These are phyloP conservation scores for Podaxis mareebaensis DNA, from an alignment of 768 basidiomycete genomes.

Conservation along the genomic window DNA sequence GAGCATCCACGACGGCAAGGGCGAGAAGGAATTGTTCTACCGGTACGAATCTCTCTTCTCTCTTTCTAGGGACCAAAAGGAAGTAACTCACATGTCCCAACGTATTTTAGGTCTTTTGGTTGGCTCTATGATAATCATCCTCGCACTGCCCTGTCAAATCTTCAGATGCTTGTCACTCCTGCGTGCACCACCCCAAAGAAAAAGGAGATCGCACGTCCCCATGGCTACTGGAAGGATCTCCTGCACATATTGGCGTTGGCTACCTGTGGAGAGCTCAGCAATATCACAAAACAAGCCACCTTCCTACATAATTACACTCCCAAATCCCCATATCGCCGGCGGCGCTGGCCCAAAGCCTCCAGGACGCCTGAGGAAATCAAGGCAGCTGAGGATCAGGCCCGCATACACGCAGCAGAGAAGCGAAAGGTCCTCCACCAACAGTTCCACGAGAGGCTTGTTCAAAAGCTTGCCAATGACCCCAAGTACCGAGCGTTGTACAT, in stretches of 20 bases:
- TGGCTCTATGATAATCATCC: slow-evolving; percentile 74
- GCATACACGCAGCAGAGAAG: slow-evolving; percentile 22
- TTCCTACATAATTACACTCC: slow-evolving; percentile 32
- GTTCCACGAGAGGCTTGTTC: slow-evolving; percentile 36
- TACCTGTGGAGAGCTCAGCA: slow-evolving; percentile 48
- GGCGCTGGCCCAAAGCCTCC: neutral
- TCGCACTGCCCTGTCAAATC: slow-evolving; percentile 65
- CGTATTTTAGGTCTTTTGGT: slow-evolving; percentile 47
- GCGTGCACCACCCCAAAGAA: slow-evolving; percentile 40
- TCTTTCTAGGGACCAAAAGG: neutral
- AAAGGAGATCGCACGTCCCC: slow-evolving; percentile 32
- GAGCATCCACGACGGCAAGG: slow-evolving; percentile 72
- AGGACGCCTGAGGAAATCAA: slow-evolving; percentile 21
- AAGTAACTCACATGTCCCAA: neutral
- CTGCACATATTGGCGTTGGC: slow-evolving; percentile 68
- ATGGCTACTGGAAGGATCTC: slow-evolving; percentile 79
- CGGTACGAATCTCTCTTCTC: slow-evolving; percentile 30
- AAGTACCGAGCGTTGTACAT: slow-evolving; percentile 66
- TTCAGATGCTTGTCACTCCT: slow-evolving; percentile 52
- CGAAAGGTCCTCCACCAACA: slow-evolving; percentile 25
- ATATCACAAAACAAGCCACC: slow-evolving; percentile 19
- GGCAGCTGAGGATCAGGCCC: slow-evolving; percentile 16
- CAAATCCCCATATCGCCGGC: neutral
- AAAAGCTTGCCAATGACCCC: slow-evolving; percentile 41
- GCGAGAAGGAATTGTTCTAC: slow-evolving; percentile 62